These are phyloP conservation scores for Jamesozyma jinghongensis DNA, from an alignment of 805 yeast genomes.

Conservation along the genomic window DNA sequence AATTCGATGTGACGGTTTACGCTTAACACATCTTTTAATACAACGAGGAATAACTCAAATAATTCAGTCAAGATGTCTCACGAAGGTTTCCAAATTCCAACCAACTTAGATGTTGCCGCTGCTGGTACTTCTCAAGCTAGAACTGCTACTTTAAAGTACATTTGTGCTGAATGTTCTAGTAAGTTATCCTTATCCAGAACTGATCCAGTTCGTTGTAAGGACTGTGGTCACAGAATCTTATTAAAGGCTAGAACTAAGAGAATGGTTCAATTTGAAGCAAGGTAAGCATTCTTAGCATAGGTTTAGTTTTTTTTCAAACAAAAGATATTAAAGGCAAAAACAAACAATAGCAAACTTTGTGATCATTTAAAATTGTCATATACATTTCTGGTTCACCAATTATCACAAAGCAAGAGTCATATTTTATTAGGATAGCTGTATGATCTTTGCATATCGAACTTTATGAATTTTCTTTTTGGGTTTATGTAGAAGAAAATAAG, in stretches of 20 bases:
- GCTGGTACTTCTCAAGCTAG: conserved; percentile 62
- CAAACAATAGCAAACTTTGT: too few relatives aligned
- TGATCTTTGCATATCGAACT: too few relatives aligned
- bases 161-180: conserved; percentile 94
- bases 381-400: too few relatives aligned
- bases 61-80: conserved; percentile 36
- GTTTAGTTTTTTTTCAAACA: too few relatives aligned
- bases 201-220: conserved; percentile 96
- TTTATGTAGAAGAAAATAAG: too few relatives aligned
- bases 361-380: too few relatives aligned
- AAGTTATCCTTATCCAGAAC: conserved; percentile 79
- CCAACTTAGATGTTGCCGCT: conserved; percentile 78
- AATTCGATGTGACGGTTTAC: too few relatives aligned
- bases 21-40: background rate
- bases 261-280: conserved; percentile 85
- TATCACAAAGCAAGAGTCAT: too few relatives aligned
- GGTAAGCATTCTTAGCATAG: conserved; percentile 32
- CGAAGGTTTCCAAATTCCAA: conserved; percentile 83
- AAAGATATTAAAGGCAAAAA: too few relatives aligned
- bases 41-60: background rate
- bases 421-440: too few relatives aligned
- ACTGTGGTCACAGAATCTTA: conserved; percentile 95
- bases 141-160: conserved; percentile 80
- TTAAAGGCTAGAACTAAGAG: conserved; percentile 96
- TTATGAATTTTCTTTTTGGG: too few relatives aligned